These are phyloP conservation scores for Grosmannia huntii DNA, from an alignment of 2,329 filamentous ascomycete species.

Conservation along the genomic window DNA sequence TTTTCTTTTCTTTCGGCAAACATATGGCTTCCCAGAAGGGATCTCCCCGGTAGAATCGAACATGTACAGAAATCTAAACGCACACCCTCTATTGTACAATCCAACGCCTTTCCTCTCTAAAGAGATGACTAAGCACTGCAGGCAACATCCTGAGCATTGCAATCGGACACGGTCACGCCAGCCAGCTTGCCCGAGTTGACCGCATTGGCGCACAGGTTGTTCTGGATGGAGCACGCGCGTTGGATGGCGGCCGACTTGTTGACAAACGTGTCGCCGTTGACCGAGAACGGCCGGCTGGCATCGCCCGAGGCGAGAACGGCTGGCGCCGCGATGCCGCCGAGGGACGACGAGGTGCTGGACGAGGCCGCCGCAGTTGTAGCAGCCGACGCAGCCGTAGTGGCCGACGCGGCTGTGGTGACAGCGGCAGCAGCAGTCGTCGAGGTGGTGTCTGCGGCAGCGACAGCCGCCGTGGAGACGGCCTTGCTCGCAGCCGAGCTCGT, in stretches of 20 bases:
- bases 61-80: too few relatives aligned
- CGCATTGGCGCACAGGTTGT: slow-evolving; percentile 45
- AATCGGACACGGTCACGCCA: slow-evolving; percentile 33
- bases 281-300: slow-evolving; percentile 37
- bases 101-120: too few relatives aligned
- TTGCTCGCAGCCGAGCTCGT: slow-evolving; percentile 7
- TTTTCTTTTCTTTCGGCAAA: too few relatives aligned
- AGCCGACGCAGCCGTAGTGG: not conserved
- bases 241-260: slow-evolving; percentile 41
- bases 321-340: slow-evolving; percentile 41
- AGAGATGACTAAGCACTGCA: slow-evolving; percentile 20
- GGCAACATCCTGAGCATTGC: slow-evolving; percentile 37
- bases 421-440: slow-evolving; percentile 1
- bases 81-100: too few relatives aligned
- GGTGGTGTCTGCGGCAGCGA: not conserved
- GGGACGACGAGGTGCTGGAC: slow-evolving; percentile 15
- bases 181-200: slow-evolving; percentile 35
- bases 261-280: slow-evolving; percentile 45
- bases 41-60: too few relatives aligned
- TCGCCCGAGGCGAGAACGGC: slow-evolving; percentile 34
- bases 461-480: slow-evolving; percentile 11
- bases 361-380: not conserved
- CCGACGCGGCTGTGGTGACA: not conserved
- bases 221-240: slow-evolving; percentile 50
- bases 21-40: too few relatives aligned